Percentiles rank a stretch among this genome's conserved stretches.
These are phyloP conservation scores for Russula ochroleuca DNA, from an alignment of 768 basidiomycete species.

Conservation along the genomic window DNA sequence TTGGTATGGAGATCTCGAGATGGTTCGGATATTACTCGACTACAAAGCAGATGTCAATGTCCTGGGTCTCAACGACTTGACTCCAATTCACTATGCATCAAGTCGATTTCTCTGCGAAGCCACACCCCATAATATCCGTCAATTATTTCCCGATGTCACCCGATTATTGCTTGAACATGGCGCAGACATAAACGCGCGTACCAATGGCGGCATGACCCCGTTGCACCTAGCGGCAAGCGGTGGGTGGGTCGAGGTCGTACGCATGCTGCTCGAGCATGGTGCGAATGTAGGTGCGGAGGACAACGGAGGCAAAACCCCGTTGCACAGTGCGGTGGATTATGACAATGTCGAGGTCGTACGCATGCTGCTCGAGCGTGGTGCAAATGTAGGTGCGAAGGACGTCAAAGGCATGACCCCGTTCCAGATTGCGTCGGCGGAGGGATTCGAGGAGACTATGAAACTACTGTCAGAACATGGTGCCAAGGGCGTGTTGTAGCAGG, in stretches of 20 bases:
- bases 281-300: too few species aligned
- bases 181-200: too few species aligned
- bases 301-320: background rate
- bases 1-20: background rate
- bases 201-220: too few species aligned
- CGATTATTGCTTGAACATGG: background rate
- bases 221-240: too few species aligned
- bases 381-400: background rate
- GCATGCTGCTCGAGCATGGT: background rate
- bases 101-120: rapidly evolving
- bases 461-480: too few species aligned
- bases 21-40: background rate
- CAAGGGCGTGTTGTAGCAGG: too few species aligned
- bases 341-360: background rate
- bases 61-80: too few species aligned
- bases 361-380: background rate
- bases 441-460: too few species aligned
- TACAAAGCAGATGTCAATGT: background rate
- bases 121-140: background rate
- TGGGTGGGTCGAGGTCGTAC: too few species aligned
- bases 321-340: too few species aligned
- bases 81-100: background rate
- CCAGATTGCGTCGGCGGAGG: too few species aligned
- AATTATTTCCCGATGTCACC: background rate
- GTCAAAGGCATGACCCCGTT: too few species aligned